Conservation (phyloP, 805 yeast species). For the Maudiozyma serrabonitensis region DNA sequence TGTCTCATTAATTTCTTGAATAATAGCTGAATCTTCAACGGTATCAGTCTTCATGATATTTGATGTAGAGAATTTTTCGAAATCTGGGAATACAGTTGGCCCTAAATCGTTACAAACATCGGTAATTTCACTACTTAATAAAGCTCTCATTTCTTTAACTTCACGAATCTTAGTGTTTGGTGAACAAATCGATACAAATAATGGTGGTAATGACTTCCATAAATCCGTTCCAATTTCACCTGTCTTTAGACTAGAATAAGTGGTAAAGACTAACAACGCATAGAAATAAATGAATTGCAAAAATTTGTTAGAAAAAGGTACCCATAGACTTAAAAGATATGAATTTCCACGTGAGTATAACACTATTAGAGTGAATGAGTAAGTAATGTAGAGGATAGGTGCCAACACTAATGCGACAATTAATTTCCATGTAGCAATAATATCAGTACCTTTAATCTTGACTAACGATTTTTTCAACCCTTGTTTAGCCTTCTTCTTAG, state of each 20-base stretch:
- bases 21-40: constrained; percentile 1
- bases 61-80: constrained; percentile 33
- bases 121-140: constrained; percentile 63
- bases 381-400: constrained; percentile 71
- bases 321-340: constrained; percentile 28
- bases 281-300: constrained; percentile 38
- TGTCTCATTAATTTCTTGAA: constrained; percentile 3
- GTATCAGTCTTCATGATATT: constrained; percentile 1
- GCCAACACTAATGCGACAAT: constrained; percentile 76
- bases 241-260: constrained; percentile 76
- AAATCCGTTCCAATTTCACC: constrained; percentile 90
- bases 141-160: constrained; percentile 49
- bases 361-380: constrained; percentile 42
- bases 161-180: constrained; percentile 37
- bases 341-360: constrained; percentile 24
- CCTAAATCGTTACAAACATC: constrained; percentile 75
- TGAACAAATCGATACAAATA: constrained; percentile 36
- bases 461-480: constrained; percentile 90
- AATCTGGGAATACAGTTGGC: constrained; percentile 81
- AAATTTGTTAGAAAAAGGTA: constrained; percentile 14
- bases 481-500: constrained; percentile 58
- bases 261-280: constrained; percentile 55
- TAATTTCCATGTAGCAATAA: constrained; percentile 92
- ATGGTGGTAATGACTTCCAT: constrained; percentile 69
- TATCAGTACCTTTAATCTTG: constrained; percentile 82